Conservation (phyloP, 1,139 yeast species). For the Hemisphaericaspora subhashii region DNA sequence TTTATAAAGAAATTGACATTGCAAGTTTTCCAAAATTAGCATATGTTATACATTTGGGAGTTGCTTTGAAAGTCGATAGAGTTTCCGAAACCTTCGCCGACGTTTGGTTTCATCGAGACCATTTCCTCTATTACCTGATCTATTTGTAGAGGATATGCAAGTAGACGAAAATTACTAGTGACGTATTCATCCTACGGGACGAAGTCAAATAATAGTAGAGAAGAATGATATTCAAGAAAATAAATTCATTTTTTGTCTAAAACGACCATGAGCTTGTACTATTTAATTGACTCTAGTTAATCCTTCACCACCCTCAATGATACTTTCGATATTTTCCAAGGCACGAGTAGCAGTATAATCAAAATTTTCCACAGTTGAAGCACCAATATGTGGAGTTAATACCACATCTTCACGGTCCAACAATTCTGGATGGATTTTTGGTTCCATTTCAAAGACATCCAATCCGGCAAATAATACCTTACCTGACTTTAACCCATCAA, state of each 20-base stretch:
- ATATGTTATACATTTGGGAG: background rate
- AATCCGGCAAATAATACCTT: slow-evolving; percentile 72
- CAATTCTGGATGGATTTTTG: slow-evolving; percentile 52
- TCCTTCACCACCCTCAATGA: slow-evolving; percentile 30
- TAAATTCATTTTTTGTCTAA: background rate
- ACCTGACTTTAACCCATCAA: slow-evolving; percentile 66
- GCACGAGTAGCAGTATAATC: slow-evolving; percentile 50
- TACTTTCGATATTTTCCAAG: slow-evolving; percentile 46
- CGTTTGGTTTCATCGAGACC: too few relatives aligned
- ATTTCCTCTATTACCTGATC: too few relatives aligned
- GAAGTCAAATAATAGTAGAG: too few relatives aligned
- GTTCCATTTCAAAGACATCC: slow-evolving; percentile 78
- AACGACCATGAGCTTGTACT: background rate
- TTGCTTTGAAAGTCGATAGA: background rate
- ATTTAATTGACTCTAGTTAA: slow-evolving; percentile 41
- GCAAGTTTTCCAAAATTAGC: background rate
- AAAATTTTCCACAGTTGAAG: slow-evolving; percentile 58
- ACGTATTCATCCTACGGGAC: too few relatives aligned
- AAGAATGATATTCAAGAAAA: too few relatives aligned
- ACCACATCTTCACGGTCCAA: slow-evolving; percentile 63
- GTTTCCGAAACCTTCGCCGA: too few relatives aligned
- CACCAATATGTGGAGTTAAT: slow-evolving; percentile 75
- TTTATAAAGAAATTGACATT: background rate
- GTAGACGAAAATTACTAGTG: too few relatives aligned
- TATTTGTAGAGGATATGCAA: too few relatives aligned